Evolutionary conservation across 768 basidiomycete genomes (phyloP), one percentile per base, ranked within the genome.

Genomic region (Trametes cinnabarina): DNA sequence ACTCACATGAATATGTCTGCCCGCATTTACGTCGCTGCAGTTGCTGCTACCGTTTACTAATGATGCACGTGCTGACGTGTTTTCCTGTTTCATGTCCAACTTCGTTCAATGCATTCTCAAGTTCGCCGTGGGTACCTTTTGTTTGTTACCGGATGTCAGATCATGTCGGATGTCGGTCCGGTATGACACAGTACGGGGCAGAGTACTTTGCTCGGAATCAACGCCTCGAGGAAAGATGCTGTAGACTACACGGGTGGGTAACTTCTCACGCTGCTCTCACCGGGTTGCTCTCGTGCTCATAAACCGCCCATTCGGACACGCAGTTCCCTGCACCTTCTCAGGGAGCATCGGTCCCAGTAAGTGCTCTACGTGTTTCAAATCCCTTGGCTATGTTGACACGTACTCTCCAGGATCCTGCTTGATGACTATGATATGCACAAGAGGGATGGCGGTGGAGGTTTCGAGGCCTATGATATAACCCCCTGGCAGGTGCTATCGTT

Each of bases 331-430:
- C 60, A 63, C 35, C 51, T 76, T 12, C 71, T 85, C 58, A 72
- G 81, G 55, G 68, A 77, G 12, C 83, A 85, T 68, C 84, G 83
- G 83, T 79, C 82, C 1, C 84, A 79, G 84, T 84, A 44, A 50
- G 77, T 55, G 11, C 37, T 15, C 15, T 15, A 39, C 37, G 37
- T 39, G 9, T n/a, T 15, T n/a, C n/a, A 14, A 39, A 7, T 34
- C 8, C 34, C 34, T 39, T 39, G n/a, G 30, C 15, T 15, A 9
- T 8, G 4, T 5, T 39, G 37, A 39, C 37, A 39, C 37, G 37
- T 39, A 39, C 17, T 39, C 10, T 5, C 15, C 25, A 89, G 87
- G 68, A 79, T 85, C 6, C 73, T 84, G 28, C 73, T 86, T 12
- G 88, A 90, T 57, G 85, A 85, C 55, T 68, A 62, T 2, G 79